Percentiles rank a stretch among this genome's conserved stretches.
These are phyloP conservation scores for Leccinum pachyderme DNA, from an alignment of 1,284 basidiomycete genomes.

Conservation along the genomic window DNA sequence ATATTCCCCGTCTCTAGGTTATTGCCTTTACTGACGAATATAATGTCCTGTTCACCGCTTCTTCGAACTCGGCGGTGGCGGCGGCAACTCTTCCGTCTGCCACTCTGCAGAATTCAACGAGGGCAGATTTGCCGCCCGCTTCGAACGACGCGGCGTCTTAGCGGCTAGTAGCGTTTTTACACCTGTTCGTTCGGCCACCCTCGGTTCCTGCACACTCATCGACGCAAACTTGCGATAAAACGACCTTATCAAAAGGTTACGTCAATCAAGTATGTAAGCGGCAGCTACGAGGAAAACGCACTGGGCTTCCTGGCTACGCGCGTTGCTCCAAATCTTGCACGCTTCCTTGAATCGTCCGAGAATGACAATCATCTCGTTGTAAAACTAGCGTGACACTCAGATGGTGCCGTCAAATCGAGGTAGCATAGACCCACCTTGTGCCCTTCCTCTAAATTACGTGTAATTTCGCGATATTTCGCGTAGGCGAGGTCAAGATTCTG, in stretches of 20 bases:
- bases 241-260: constrained; percentile 32
- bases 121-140: constrained; percentile 38
- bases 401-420: background rate
- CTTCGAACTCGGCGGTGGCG: constrained; percentile 9
- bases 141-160: constrained; percentile 17
- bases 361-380: constrained; percentile 75
- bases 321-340: constrained; percentile 72
- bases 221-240: constrained; percentile 41
- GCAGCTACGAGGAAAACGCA: constrained; percentile 2
- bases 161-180: constrained; percentile 5
- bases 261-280: background rate
- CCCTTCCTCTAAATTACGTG: constrained; percentile 85
- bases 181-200: background rate
- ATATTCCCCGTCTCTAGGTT: background rate
- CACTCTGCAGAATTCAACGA: constrained; percentile 49
- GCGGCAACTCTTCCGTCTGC: constrained; percentile 39
- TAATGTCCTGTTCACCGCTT: constrained; percentile 1
- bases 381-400: constrained; percentile 56
- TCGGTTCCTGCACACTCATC: constrained; percentile 36
- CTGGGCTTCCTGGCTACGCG: constrained; percentile 64
- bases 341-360: constrained; percentile 72
- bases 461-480: constrained; percentile 86
- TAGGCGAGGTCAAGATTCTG: constrained; percentile 89
- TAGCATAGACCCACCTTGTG: constrained; percentile 56
- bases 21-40: background rate